A percentile compares a stretch with the other conserved stretches of the same genome.
Evolutionary conservation across 2,329 filamentous ascomycete species (phyloP).

Genomic region (Cladosporium sp.): DNA sequence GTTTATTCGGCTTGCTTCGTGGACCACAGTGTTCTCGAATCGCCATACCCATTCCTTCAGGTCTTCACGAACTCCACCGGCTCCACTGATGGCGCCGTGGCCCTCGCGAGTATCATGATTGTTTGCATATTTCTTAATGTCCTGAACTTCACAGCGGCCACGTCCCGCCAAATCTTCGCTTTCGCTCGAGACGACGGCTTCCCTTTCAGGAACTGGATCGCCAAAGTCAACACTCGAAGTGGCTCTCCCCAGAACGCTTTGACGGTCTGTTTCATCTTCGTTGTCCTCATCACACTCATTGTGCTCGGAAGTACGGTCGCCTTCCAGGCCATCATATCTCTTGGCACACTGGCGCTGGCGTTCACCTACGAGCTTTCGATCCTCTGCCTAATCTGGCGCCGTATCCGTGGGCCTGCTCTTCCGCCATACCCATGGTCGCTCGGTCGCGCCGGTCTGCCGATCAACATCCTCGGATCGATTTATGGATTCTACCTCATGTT

Average conservation of each 20-base stretch:
- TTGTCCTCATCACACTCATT: constrained; percentile 23
- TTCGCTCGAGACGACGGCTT: constrained; percentile 35
- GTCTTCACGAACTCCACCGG: constrained; percentile 23
- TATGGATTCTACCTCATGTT: constrained; percentile 23
- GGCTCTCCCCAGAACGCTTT: constrained; percentile 25
- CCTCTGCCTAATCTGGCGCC: constrained; percentile 24
- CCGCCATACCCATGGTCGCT: constrained; percentile 22
- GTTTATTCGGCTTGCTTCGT: constrained; percentile 19
- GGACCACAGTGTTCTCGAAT: constrained; percentile 16
- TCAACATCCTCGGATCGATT: constrained; percentile 22
- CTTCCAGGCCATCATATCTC: constrained; percentile 35
- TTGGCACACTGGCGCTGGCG: constrained; percentile 35
- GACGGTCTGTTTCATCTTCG: constrained; percentile 20
- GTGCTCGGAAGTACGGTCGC: constrained; percentile 23
- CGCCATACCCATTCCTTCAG: constrained; percentile 20
- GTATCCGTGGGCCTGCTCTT: constrained; percentile 19
- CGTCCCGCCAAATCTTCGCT: constrained; percentile 43
- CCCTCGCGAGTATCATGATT: constrained; percentile 22
- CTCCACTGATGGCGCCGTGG: constrained; percentile 19
- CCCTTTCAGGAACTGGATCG: constrained; percentile 20
- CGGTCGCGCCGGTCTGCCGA: constrained; percentile 19
- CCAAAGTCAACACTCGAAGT: constrained; percentile 21
- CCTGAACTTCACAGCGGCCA: constrained; percentile 15
- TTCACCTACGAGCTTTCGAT: constrained; percentile 40
- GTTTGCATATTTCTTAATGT: constrained; percentile 20